Conservation (phyloP, 257 asterid species). For the Gentiana dahurica region DNA sequence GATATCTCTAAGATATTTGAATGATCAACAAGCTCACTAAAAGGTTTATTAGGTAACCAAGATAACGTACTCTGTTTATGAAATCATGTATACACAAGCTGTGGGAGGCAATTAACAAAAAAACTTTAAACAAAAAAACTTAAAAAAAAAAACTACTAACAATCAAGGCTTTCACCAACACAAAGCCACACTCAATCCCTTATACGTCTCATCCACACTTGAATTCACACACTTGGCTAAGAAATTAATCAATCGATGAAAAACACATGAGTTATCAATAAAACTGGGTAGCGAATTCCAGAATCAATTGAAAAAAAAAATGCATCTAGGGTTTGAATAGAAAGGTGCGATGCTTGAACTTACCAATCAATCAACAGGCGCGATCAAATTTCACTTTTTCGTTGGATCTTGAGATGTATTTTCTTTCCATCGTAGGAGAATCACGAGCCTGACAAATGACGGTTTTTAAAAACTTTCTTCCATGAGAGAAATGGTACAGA, state of each 20-base stretch:
- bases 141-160: not conserved
- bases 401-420: conserved; percentile 1
- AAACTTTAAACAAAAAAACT: not conserved
- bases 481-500: not conserved
- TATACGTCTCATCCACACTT: too few relatives aligned
- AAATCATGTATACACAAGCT: not conserved
- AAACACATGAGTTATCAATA: too few relatives aligned
- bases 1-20: not conserved
- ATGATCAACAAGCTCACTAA: not conserved
- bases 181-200: too few relatives aligned
- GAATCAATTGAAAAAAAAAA: not conserved
- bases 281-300: too few relatives aligned
- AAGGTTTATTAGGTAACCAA: not conserved
- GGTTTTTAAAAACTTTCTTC: not conserved
- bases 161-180: too few relatives aligned
- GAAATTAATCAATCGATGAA: too few relatives aligned
- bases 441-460: conserved; percentile 46
- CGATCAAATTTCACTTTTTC: not conserved
- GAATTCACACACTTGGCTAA: too few relatives aligned
- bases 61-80: not conserved
- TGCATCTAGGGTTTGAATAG: too few relatives aligned
- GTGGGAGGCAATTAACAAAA: not conserved
- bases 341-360: not conserved
- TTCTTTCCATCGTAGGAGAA: conserved; percentile 32
- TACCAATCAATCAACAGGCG: not conserved